Evolutionary conservation across 441 rosid genomes (phyloP), one percentile per base, ranked within the genome.

Genomic region (Lagerstroemia fauriei): DNA sequence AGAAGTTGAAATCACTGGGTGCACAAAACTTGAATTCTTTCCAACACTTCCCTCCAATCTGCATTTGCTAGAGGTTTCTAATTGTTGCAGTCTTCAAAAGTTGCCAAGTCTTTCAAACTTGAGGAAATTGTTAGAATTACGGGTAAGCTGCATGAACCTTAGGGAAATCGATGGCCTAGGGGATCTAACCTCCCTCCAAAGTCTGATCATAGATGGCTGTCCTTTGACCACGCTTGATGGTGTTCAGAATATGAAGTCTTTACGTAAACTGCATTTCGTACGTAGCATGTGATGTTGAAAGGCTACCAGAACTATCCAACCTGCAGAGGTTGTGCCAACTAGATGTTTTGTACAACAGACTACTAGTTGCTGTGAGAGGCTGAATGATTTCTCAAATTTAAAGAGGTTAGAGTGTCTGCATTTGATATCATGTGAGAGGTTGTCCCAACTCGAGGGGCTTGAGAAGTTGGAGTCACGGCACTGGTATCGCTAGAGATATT

Each of bases 41-140:
- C 50, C 75, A 9, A 18, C 4, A 72, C 75, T 72, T 22, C 75
- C 75, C 14, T 38, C 75, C 10, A 38, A 7, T 31, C 29, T 72
- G 51, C 3, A 10, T 12, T 18, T 10, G 7, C 75, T 72, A 24
- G 4, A 22, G 4, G 20, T 38, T 38, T 7, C 3, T 17, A 9
- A 38, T 14, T 72, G 75, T 72, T 8, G 50, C 0, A 29, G n/a
- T 9, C 75, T 72, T 38, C n/a, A 20, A 18, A 41, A 25, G 25
- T 31, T 72, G 51, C 75, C 75, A 1, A 44, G 51, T 38, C 51
- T 72, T 27, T 76, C 79, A 24, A 76, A 51, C 27, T 76, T 50
- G 61, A 76, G 7, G 29, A 76, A 76, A n/a, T 25, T 76, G 24
- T 4, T 16, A 46, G 34, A 7, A 24, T 32, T 76, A 13, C 31